Conservation (phyloP, 352 stramenopile genomes). For the Globisporangium viniferum region DNA sequence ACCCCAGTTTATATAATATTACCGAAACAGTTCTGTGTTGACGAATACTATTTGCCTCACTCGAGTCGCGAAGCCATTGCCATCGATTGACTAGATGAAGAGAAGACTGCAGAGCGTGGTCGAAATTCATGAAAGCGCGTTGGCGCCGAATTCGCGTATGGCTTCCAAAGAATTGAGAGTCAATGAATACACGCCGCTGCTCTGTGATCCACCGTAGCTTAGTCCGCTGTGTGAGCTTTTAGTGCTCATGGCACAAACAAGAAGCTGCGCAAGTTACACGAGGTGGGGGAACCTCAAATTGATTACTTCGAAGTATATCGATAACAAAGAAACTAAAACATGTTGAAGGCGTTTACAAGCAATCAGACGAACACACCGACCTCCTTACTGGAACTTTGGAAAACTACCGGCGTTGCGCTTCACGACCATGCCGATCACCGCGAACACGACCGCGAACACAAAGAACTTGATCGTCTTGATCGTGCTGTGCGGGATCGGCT, state of each 20-base stretch:
- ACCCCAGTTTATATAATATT: not conserved
- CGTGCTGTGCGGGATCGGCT: conserved; percentile 32
- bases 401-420: conserved; percentile 7
- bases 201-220: not conserved
- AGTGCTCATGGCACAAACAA: too few relatives aligned
- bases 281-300: not conserved
- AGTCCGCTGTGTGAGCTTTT: not conserved
- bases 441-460: conserved; percentile 25
- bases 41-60: not conserved
- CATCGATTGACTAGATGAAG: not conserved
- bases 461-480: conserved; percentile 31
- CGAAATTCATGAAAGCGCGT: not conserved
- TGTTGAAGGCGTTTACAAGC: not conserved
- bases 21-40: not conserved
- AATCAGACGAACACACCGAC: not conserved
- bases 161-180: not conserved
- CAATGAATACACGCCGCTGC: not conserved
- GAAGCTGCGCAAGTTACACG: too few relatives aligned
- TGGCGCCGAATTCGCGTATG: not conserved
- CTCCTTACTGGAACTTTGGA: conserved; percentile 5
- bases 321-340: not conserved
- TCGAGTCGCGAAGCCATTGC: not conserved
- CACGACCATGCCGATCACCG: conserved; percentile 24
- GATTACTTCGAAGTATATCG: not conserved
- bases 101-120: not conserved